Conservation (phyloP, 371 early-diverging fungal species). For the Apophysomyces ossiformis region DNA sequence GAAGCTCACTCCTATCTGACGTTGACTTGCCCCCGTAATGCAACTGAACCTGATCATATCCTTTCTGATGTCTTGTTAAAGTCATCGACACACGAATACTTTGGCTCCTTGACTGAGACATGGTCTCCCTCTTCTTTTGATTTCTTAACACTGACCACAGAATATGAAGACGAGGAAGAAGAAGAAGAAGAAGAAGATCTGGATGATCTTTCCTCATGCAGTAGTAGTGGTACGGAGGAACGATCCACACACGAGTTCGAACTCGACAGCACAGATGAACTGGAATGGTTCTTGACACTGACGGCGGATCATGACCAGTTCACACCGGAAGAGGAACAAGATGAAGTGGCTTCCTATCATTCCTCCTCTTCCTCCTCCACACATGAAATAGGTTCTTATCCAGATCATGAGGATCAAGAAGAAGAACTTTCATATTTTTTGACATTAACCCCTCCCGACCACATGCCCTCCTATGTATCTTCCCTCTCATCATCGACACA, state of each 20-base stretch:
- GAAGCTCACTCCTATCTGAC: background rate
- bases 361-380: background rate
- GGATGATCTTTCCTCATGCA: conserved; percentile 3
- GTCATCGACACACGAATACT: conserved; percentile 2
- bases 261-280: background rate
- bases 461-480: conserved; percentile 6
- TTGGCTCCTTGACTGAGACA: background rate
- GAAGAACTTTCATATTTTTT: background rate
- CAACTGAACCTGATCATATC: background rate
- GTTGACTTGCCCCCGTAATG: conserved; percentile 10
- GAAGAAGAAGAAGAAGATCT: conserved; percentile 4
- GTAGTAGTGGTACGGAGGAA: background rate
- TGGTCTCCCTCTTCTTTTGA: conserved; percentile 4
- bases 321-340: background rate
- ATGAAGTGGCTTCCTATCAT: background rate
- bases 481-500: conserved; percentile 9
- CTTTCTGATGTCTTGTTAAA: background rate
- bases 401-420: background rate
- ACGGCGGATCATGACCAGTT: conserved; percentile 1
- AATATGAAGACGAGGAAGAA: background rate
- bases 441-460: conserved; percentile 7
- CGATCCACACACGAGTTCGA: background rate
- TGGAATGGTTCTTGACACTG: conserved; percentile 5
- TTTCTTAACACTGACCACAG: conserved; percentile 4
- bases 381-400: background rate